Conservation (phyloP, 2,329 filamentous ascomycete species). For the Geosmithia morbida region DNA sequence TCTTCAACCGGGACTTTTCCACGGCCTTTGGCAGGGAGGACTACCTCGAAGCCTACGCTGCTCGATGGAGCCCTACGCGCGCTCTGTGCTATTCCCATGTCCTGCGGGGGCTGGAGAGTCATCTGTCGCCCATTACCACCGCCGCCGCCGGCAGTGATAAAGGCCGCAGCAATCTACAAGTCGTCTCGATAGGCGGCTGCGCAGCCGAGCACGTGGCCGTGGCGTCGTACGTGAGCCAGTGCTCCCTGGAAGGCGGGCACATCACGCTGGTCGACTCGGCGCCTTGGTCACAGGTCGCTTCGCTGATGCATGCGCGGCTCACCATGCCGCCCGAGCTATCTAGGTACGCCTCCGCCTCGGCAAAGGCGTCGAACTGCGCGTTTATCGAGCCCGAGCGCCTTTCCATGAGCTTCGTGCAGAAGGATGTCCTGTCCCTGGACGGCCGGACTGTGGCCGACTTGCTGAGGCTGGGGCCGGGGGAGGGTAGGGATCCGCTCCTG, state of each 20-base stretch:
- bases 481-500: constrained; percentile 26
- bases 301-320: constrained; percentile 41
- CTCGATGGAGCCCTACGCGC: constrained; percentile 79
- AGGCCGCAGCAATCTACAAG: constrained; percentile 12
- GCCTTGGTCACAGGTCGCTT: constrained; percentile 54
- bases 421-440: constrained; percentile 31
- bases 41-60: constrained; percentile 68
- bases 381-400: constrained; percentile 26
- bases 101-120: constrained; percentile 21
- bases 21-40: constrained; percentile 60
- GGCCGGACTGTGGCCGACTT: constrained; percentile 15
- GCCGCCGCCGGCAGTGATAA: not conserved
- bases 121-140: not conserved
- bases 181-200: constrained; percentile 40
- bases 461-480: constrained; percentile 7
- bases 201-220: constrained; percentile 47
- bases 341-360: constrained; percentile 34
- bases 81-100: constrained; percentile 64
- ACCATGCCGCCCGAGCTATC: constrained; percentile 34
- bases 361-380: constrained; percentile 26
- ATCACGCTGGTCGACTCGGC: constrained; percentile 69
- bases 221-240: constrained; percentile 24
- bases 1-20: constrained; percentile 76
- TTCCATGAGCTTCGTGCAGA: constrained; percentile 24
- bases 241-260: constrained; percentile 9